phyloP scores from a whole-genome alignment of 495 filamentous ascomycete genomes.

The Penicillium longicatenatum region DNA sequence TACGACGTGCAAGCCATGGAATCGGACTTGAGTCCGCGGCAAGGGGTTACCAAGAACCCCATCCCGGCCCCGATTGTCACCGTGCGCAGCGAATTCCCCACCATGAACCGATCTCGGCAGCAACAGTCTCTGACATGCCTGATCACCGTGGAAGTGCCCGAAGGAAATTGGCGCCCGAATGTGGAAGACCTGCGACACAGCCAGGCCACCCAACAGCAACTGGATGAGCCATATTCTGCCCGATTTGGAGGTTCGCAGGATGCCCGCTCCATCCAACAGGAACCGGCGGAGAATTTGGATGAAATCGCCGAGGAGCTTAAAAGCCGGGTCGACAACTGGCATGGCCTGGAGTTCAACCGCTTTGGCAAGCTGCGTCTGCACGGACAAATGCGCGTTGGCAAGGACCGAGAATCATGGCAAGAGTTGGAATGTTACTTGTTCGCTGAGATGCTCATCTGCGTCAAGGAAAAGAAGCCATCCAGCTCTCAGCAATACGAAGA shows the following conservation, averaged over 20 bases:
- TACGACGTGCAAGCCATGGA: constrained; percentile 98
- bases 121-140: constrained; percentile 95
- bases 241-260: constrained; percentile 37
- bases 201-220: constrained; percentile 56
- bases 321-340: constrained; percentile 93
- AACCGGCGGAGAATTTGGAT: constrained; percentile 68
- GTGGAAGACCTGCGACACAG: constrained; percentile 76
- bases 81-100: constrained; percentile 95
- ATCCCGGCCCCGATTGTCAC: constrained; percentile 90
- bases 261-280: constrained; percentile 36
- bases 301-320: constrained; percentile 86
- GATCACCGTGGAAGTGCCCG: constrained; percentile 91
- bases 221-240: constrained; percentile 43
- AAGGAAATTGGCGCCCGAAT: constrained; percentile 87
- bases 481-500: constrained; percentile 59
- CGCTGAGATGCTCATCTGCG: constrained; percentile 98
- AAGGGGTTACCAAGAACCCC: constrained; percentile 74
- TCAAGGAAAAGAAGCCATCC: constrained; percentile 88
- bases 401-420: constrained; percentile 97
- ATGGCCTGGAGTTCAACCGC: constrained; percentile 91
- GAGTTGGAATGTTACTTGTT: constrained; percentile 98
- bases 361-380: constrained; percentile 94
- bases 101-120: constrained; percentile 85
- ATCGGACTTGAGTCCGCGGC: constrained; percentile 73
- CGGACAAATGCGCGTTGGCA: constrained; percentile 90